phyloP scores from a whole-genome alignment of 768 basidiomycete genomes.

The Boletus speciosus region DNA sequence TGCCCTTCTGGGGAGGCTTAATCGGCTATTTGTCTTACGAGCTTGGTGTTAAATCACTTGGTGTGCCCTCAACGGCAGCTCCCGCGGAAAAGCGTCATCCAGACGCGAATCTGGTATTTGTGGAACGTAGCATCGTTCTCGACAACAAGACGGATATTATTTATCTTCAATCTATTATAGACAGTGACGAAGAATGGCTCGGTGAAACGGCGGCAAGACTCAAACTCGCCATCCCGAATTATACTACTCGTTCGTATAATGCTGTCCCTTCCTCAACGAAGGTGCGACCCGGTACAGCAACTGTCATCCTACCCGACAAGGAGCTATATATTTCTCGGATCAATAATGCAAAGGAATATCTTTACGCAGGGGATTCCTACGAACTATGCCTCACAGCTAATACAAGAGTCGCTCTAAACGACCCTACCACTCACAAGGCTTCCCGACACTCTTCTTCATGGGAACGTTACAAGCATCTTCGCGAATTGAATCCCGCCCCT shows the following conservation, averaged over 20 bases:
- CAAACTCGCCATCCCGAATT: conserved; percentile 6
- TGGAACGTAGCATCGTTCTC: conserved; percentile 73
- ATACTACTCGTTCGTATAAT: conserved; percentile 13
- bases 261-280: conserved; percentile 24
- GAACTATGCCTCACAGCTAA: conserved; percentile 87
- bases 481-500: conserved; percentile 80
- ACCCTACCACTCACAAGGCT: conserved; percentile 18
- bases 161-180: conserved; percentile 63
- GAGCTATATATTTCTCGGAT: conserved; percentile 66
- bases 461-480: conserved; percentile 71
- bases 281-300: conserved; percentile 21
- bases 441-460: conserved; percentile 45
- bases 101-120: conserved; percentile 73
- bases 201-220: conserved; percentile 35
- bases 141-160: conserved; percentile 49
- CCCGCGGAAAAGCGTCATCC: conserved; percentile 44
- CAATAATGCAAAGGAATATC: conserved; percentile 62
- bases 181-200: conserved; percentile 62
- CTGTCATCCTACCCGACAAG: conserved; percentile 54
- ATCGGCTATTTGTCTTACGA: conserved; percentile 80
- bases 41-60: conserved; percentile 59
- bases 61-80: conserved; percentile 37
- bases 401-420: conserved; percentile 53
- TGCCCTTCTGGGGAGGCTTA: conserved; percentile 85
- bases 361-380: conserved; percentile 86